Conservation (phyloP, 306 rosid species). For the Acacia melanoxylon region DNA sequence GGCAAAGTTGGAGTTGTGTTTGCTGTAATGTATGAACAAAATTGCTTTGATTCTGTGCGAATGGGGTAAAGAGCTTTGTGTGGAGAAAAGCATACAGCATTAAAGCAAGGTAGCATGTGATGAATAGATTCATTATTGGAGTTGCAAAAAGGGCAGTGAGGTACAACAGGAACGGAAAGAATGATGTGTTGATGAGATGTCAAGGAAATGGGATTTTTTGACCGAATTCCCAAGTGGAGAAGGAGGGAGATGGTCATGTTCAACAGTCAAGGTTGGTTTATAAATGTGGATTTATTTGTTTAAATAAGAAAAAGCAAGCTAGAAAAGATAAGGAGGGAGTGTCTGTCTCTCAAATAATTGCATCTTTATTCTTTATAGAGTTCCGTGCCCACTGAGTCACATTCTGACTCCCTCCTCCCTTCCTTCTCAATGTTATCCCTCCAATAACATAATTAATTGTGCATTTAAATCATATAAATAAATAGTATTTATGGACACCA, state of each 20-base stretch:
- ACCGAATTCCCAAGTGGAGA: too few species aligned
- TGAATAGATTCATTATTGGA: not conserved
- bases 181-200: not conserved
- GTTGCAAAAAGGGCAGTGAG: not conserved
- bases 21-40: too few species aligned
- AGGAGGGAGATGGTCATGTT: not conserved
- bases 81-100: not conserved
- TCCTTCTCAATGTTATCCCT: not conserved
- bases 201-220: too few species aligned
- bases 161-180: not conserved
- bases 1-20: too few species aligned
- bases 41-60: not conserved
- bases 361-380: conserved; percentile 77
- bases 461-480: not conserved
- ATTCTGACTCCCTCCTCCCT: not conserved
- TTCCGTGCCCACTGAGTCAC: conserved; percentile 48
- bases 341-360: conserved; percentile 47
- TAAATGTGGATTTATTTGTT: not conserved
- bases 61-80: not conserved
- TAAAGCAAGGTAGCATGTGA: not conserved
- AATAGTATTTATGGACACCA: not conserved
- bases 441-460: too few species aligned
- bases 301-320: not conserved
- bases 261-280: not conserved
- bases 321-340: conserved; percentile 2